Base-by-base conservation (phyloP, 2,329 filamentous ascomycete genomes). In the Neofusicoccum cordaticola region DNA sequence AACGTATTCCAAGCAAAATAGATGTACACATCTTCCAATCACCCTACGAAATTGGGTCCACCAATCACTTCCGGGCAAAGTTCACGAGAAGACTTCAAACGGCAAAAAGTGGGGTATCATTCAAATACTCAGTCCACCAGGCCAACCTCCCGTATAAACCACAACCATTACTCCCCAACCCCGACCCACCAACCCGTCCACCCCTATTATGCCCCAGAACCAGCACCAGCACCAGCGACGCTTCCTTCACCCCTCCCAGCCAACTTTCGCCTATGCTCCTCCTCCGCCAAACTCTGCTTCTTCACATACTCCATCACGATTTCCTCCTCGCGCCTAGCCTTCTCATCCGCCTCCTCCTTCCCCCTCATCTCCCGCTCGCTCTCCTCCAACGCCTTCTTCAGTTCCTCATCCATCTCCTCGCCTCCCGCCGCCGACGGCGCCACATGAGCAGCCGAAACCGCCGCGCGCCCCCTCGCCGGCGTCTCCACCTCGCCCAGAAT, bases 201-300 rank as follows among this genome's bases (percentile, higher is more conserved):
- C 4, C 37, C 37, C 6, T 22, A 4, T 17, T 31, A 34, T 7
- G 12, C 11, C 27, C 27, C 27, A 34, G 39, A 22, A 22, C 22
- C 53, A 44, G 15, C 35, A 2, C 17, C 17, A 52, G 19, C 45
- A 13, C 45, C 47, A 52, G 8, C 53, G 22, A 22, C 41, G 17
- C 61, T 39, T 39, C 37, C 9, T 11, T 11, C 67, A 4, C 62
- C 73, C 17, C 71, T 75, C 1, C 72, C 77, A 67, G 77, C 80
- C 4, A 67, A 67, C 63, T 66, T 67, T 62, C 64, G 71, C 47
- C 71, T 68, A 68, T 81, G 77, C 72, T 88, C 82, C 68, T 88
- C 88, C 76, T 94, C 91, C 0, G 85, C 82, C 47, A 92, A 73
- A 74, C 89, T 92, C 79, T 93, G 89, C 79, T 88, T 90, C 81